These are phyloP conservation scores for Styphnolobium japonicum DNA, from an alignment of 306 rosid genomes.

Conservation along the genomic window DNA sequence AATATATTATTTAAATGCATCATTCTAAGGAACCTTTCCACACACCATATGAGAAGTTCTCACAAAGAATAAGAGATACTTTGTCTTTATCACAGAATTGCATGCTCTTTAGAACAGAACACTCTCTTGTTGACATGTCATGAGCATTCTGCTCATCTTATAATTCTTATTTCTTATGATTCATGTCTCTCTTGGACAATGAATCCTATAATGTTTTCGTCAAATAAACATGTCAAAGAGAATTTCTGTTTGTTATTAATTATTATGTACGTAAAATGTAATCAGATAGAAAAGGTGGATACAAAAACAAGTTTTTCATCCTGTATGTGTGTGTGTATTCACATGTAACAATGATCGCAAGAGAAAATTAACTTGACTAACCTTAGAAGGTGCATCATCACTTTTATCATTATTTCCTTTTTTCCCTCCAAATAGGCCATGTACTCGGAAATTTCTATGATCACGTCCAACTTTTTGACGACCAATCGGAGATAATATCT, in stretches of 20 bases:
- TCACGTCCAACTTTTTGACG: slow-evolving; percentile 28
- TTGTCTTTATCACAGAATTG: neutral
- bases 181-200: neutral
- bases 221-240: neutral
- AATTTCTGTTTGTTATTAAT: neutral
- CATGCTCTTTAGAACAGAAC: neutral
- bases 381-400: slow-evolving; percentile 71
- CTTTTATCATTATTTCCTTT: slow-evolving; percentile 57
- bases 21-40: neutral
- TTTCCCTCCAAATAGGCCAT: slow-evolving; percentile 72
- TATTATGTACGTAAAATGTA: neutral
- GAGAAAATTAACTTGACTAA: slow-evolving; percentile 25
- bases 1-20: neutral
- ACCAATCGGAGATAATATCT: slow-evolving; percentile 29
- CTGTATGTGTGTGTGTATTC: neutral
- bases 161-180: neutral
- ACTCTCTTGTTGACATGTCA: neutral
- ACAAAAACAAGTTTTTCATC: neutral
- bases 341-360: neutral
- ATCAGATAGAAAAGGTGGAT: neutral
- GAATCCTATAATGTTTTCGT: neutral
- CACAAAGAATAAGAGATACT: neutral
- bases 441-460: slow-evolving; percentile 41
- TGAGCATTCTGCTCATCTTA: neutral
- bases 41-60: slow-evolving; percentile 2